These are phyloP conservation scores for Pelargonium citronellum DNA, from an alignment of 441 rosid genomes.

Conservation along the genomic window DNA sequence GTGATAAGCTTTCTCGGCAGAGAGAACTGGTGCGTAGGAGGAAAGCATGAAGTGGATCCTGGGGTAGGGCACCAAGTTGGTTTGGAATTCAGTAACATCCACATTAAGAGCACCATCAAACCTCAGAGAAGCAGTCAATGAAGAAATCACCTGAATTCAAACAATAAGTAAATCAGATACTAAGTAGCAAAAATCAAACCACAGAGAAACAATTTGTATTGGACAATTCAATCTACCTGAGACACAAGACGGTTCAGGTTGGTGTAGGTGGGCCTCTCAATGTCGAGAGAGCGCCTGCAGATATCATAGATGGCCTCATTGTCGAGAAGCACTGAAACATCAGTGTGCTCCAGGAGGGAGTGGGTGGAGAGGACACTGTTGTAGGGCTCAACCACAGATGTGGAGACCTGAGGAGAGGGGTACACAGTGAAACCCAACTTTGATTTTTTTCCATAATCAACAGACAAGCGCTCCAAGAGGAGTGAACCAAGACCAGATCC, in stretches of 20 bases:
- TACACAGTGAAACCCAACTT: slow-evolving; percentile 59
- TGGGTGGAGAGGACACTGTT: slow-evolving; percentile 64
- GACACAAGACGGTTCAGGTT: slow-evolving; percentile 82
- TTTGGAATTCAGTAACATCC: slow-evolving; percentile 87
- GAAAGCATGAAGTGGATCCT: slow-evolving; percentile 96
- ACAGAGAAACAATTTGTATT: background rate
- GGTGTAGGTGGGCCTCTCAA: slow-evolving; percentile 81
- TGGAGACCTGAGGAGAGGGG: slow-evolving; percentile 61
- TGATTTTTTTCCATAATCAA: slow-evolving; percentile 66
- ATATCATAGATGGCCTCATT: slow-evolving; percentile 83
- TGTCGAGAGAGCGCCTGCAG: slow-evolving; percentile 81
- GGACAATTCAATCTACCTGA: slow-evolving; percentile 38
- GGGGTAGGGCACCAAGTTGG: slow-evolving; percentile 88
- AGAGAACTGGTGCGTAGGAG: slow-evolving; percentile 81
- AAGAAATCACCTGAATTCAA: slow-evolving; percentile 59
- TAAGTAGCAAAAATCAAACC: background rate
- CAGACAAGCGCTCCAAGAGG: slow-evolving; percentile 51
- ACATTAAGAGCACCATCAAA: slow-evolving; percentile 87
- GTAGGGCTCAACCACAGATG: slow-evolving; percentile 62
- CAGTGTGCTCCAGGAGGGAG: slow-evolving; percentile 55
- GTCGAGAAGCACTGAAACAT: slow-evolving; percentile 76
- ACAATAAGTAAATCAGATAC: background rate
- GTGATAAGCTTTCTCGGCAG: slow-evolving; percentile 75
- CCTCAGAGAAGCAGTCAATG: slow-evolving; percentile 77
- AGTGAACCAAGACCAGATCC: slow-evolving; percentile 62